Percentiles rank a stretch among this genome's conserved stretches.
Evolutionary conservation across 2,329 filamentous ascomycete genomes (phyloP).

Genomic region (Aspergillus brasiliensis): DNA sequence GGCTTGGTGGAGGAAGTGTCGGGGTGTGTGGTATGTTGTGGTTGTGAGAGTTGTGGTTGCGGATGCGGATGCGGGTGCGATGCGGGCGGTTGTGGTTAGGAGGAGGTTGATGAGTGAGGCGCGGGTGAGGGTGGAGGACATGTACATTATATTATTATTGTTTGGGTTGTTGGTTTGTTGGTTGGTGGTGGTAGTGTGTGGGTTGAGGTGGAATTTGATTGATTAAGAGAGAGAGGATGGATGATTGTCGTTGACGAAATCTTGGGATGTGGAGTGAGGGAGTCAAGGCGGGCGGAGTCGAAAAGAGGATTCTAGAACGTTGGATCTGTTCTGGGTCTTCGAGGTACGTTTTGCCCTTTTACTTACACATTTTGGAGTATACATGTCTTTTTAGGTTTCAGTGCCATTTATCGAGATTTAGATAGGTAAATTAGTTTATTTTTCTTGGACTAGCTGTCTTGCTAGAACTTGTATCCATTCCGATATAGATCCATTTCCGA

Average conservation of each 20-base stretch:
- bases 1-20: slow-evolving; percentile 9
- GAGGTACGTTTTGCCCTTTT: background rate
- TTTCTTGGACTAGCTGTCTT: too few species aligned
- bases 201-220: background rate
- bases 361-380: background rate
- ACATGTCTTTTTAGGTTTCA: too few species aligned
- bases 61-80: slow-evolving; percentile 12
- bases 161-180: background rate
- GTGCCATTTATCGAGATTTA: too few species aligned
- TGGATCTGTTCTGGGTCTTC: background rate
- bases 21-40: background rate
- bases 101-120: slow-evolving; percentile 31
- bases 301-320: slow-evolving; percentile 23
- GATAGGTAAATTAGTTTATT: too few species aligned
- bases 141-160: slow-evolving; percentile 27
- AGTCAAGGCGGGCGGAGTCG: background rate
- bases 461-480: too few species aligned
- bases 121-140: slow-evolving; percentile 30
- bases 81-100: slow-evolving; percentile 24
- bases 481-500: background rate
- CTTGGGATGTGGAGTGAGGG: slow-evolving; percentile 1
- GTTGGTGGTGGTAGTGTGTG: background rate
- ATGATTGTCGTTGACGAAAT: slow-evolving; percentile 1
- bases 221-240: background rate
- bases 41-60: slow-evolving; percentile 7